Evolutionary conservation across 176 grass and related monocot species (phyloP).

Genomic region (Triticum dicoccoides): DNA sequence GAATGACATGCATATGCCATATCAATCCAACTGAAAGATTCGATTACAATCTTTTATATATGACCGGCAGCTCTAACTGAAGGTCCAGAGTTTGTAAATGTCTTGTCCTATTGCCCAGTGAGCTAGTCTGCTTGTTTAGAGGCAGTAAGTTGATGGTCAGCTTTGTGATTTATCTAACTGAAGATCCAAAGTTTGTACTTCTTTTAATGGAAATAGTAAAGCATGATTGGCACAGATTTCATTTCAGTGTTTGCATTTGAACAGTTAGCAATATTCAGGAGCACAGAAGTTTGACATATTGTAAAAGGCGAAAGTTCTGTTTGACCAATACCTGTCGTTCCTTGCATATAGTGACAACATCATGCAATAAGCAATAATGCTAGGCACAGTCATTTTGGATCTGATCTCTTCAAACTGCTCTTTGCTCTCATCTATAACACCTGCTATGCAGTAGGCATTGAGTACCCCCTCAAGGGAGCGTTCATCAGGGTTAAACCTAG

Average conservation of each 20-base stretch:
- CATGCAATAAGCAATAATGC: conserved; percentile 78
- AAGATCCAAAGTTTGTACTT: not conserved
- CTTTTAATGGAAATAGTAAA: not conserved
- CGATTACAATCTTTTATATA: too few relatives aligned
- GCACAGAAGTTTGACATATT: not conserved
- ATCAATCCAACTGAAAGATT: not conserved
- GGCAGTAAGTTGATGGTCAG: not conserved
- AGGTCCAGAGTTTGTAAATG: not conserved
- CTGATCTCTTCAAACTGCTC: conserved; percentile 92
- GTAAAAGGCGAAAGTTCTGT: not conserved
- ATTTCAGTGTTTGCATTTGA: not conserved
- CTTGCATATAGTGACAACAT: conserved; percentile 88
- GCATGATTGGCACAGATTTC: not conserved
- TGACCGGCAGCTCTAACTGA: not conserved
- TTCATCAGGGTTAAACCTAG: conserved; percentile 77
- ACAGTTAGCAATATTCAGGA: not conserved
- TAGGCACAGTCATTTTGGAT: conserved; percentile 49
- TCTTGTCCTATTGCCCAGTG: not conserved
- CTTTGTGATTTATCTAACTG: not conserved
- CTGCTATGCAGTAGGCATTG: conserved; percentile 81
- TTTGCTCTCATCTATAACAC: conserved; percentile 83
- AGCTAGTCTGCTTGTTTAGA: conserved; percentile 4
- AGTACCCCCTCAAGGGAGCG: conserved; percentile 83
- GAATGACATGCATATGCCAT: not conserved
- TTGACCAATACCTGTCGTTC: conserved; percentile 72